Conservation (phyloP, 2,329 filamentous ascomycete genomes). For the Tolypocladium tundrense region DNA sequence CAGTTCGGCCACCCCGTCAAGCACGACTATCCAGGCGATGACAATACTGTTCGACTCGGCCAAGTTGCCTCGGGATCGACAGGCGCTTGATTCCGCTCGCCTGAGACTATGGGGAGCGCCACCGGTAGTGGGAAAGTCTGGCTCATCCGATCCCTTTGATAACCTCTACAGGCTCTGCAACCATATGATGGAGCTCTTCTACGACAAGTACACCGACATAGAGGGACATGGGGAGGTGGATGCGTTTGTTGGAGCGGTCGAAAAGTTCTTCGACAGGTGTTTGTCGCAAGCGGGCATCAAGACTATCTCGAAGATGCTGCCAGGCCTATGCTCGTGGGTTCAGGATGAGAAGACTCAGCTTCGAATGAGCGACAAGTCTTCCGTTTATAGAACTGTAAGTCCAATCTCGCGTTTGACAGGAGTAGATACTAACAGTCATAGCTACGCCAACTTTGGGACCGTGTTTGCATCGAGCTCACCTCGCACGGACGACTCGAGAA, state of each 20-base stretch:
- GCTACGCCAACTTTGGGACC: conserved; percentile 40
- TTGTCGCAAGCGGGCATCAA: conserved; percentile 40
- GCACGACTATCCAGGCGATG: conserved; percentile 25
- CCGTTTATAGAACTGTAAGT: conserved; percentile 34
- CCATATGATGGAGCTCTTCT: conserved; percentile 42
- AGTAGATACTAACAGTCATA: conserved; percentile 21
- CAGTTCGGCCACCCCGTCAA: conserved; percentile 12
- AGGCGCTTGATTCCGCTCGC: conserved; percentile 54
- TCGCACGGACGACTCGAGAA: conserved; percentile 24
- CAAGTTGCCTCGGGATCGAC: conserved; percentile 47
- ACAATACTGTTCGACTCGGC: conserved; percentile 31
- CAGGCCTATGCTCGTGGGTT: conserved; percentile 53
- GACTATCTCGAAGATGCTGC: conserved; percentile 50
- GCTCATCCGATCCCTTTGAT: conserved; percentile 53
- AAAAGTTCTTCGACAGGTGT: conserved; percentile 40
- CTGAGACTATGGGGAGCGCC: conserved; percentile 50
- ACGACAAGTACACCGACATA: conserved; percentile 30
- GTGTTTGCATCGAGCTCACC: conserved; percentile 30
- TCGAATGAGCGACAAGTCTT: conserved; percentile 27
- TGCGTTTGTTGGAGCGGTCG: conserved; percentile 42
- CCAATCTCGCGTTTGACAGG: neutral
- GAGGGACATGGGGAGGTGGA: conserved; percentile 26
- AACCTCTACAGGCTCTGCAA: conserved; percentile 53
- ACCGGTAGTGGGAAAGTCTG: conserved; percentile 19
- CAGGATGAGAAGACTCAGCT: conserved; percentile 41